Evolutionary conservation across 148 eudicot species (phyloP).

Genomic region (Rhododendron simsii): DNA sequence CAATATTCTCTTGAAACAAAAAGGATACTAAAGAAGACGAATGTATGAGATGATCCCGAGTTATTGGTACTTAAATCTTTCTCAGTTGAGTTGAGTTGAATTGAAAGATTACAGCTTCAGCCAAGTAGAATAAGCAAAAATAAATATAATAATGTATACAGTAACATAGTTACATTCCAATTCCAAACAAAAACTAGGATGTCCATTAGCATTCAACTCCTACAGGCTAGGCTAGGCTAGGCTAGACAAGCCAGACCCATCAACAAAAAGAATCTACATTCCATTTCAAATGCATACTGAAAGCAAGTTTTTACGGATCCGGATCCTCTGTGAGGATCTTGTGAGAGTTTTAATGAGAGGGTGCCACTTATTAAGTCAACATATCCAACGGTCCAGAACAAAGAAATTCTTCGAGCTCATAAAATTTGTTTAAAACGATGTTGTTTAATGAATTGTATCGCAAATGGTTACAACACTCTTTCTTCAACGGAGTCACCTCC

Average conservation of each 20-base stretch:
- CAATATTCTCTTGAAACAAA: background rate
- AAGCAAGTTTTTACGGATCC: background rate
- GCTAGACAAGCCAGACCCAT: background rate
- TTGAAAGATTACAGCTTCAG: background rate
- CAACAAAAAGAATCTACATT: background rate
- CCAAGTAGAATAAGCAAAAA: background rate
- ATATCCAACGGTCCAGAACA: no score
- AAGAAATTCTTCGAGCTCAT: no score
- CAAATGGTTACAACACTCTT: no score
- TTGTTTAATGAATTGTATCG: no score
- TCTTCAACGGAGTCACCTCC: no score
- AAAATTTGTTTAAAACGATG: no score
- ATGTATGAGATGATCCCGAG: background rate
- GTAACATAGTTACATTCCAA: background rate
- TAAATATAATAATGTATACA: background rate
- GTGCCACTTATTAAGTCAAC: no score
- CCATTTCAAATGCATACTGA: background rate
- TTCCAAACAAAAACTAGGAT: background rate
- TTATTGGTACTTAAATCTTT: background rate
- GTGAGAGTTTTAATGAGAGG: no score
- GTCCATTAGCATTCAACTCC: background rate
- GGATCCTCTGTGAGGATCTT: no score
- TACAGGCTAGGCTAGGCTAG: no score
- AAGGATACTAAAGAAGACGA: background rate
- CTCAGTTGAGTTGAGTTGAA: background rate